Evolutionary conservation across 2,329 filamentous ascomycete species (phyloP).

Genomic region (Trichoderma sp.): DNA sequence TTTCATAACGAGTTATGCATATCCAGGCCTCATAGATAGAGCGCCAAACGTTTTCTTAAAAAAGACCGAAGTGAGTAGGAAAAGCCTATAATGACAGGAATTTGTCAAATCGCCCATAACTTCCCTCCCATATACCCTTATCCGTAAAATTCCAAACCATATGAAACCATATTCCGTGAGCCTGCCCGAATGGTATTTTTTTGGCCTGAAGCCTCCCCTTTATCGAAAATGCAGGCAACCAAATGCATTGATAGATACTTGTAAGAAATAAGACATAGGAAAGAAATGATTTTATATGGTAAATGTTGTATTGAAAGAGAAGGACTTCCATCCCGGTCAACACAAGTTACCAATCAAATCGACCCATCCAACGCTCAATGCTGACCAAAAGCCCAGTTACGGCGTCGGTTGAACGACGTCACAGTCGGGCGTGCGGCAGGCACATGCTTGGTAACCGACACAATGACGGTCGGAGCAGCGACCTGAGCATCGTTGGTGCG

Average conservation of each 20-base stretch:
- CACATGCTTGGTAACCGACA: slow-evolving; percentile 12
- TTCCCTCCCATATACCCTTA: not conserved
- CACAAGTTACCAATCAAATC: not conserved
- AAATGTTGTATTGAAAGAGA: not conserved
- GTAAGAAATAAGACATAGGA: not conserved
- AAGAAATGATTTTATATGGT: not conserved
- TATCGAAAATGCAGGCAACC: slow-evolving; percentile 23
- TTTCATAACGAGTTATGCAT: not conserved
- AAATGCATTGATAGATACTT: slow-evolving; percentile 3
- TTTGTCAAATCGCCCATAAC: slow-evolving; percentile 1
- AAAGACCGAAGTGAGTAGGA: slow-evolving; percentile 1
- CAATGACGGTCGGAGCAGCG: not conserved
- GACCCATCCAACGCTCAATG: not conserved
- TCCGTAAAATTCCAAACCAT: slow-evolving; percentile 13
- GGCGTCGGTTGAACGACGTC: slow-evolving; percentile 14
- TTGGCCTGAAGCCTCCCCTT: not conserved
- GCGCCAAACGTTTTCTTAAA: slow-evolving; percentile 4
- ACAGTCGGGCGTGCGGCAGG: slow-evolving; percentile 21
- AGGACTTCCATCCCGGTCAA: not conserved
- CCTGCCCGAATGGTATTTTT: not conserved
- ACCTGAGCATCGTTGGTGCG: not conserved
- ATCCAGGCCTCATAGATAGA: slow-evolving; percentile 14
- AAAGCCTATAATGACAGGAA: slow-evolving; percentile 13
- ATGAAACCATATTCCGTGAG: slow-evolving; percentile 3
- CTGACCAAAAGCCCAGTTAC: slow-evolving; percentile 26